These are phyloP conservation scores for Volvox reticuliferus DNA, from an alignment of 139 green algal species.

Conservation along the genomic window DNA sequence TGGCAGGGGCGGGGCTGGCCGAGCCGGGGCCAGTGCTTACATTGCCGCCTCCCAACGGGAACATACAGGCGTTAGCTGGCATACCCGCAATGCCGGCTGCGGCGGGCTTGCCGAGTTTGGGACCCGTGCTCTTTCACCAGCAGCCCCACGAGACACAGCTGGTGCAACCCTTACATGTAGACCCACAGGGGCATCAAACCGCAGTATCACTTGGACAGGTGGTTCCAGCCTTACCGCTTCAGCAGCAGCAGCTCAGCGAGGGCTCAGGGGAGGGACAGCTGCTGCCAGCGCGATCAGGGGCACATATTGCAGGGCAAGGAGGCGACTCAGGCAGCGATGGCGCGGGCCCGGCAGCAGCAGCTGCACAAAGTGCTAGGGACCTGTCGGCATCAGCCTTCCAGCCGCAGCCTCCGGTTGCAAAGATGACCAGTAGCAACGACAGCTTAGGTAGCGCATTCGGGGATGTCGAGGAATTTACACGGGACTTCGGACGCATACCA, in stretches of 20 bases:
- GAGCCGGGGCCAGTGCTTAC: conserved; percentile 22
- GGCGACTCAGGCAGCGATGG: too few species aligned
- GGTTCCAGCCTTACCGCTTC: not conserved
- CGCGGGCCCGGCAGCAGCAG: not conserved
- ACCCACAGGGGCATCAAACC: conserved; percentile 28
- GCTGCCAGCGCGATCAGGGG: not conserved
- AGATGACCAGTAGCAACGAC: not conserved
- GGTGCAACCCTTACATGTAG: not conserved
- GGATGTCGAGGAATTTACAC: conserved; percentile 47
- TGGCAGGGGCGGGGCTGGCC: not conserved
- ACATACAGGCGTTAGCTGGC: not conserved
- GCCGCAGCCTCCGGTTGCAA: not conserved
- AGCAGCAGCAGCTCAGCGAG: not conserved
- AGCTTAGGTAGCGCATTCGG: conserved; percentile 40
- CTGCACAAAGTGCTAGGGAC: not conserved
- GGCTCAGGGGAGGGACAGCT: not conserved
- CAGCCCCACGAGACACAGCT: conserved; percentile 3
- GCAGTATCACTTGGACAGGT: not conserved
- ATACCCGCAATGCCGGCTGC: not conserved
- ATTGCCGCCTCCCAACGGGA: not conserved
- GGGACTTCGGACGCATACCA: conserved; percentile 44
- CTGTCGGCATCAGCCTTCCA: not conserved
- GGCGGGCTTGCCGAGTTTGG: not conserved
- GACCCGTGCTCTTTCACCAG: not conserved
- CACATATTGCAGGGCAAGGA: too few species aligned